Percentiles rank a stretch among this genome's conserved stretches.
These are phyloP conservation scores for Paracoccidioides brasiliensis DNA, from an alignment of 2,329 filamentous ascomycete genomes.

Conservation along the genomic window DNA sequence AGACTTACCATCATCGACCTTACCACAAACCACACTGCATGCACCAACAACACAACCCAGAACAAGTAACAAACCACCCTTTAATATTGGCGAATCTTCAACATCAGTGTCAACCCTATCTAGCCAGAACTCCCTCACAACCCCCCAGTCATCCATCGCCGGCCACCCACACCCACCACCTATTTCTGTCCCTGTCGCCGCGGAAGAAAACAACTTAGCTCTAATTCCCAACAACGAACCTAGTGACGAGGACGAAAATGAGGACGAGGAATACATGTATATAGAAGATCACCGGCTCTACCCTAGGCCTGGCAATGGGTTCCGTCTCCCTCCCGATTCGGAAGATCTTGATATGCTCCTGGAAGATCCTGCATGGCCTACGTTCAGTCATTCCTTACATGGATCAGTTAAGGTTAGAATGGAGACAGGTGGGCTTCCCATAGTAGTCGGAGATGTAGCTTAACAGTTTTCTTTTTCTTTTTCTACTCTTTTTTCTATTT, in stretches of 20 bases:
- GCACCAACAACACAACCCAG: conserved; percentile 4
- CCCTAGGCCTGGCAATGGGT: conserved; percentile 48
- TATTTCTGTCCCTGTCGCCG: neutral
- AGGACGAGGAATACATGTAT: conserved; percentile 34
- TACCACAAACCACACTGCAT: conserved; percentile 2
- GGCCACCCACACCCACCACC: conserved; percentile 10
- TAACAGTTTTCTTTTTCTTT: conserved; percentile 3
- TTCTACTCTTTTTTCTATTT: neutral
- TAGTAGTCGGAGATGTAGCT: conserved; percentile 8
- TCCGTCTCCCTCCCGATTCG: conserved; percentile 43
- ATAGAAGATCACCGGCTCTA: conserved; percentile 48
- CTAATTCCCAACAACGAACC: neutral
- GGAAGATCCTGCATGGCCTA: conserved; percentile 43
- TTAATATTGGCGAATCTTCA: conserved; percentile 7
- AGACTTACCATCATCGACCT: conserved; percentile 9
- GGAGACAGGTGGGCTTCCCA: conserved; percentile 2
- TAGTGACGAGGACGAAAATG: conserved; percentile 12
- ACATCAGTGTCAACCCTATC: conserved; percentile 2
- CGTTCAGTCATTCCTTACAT: conserved; percentile 41
- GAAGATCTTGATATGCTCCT: conserved; percentile 50
- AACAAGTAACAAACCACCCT: conserved; percentile 8
- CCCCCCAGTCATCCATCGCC: conserved; percentile 3
- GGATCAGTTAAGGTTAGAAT: conserved; percentile 13
- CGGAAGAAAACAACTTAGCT: neutral
- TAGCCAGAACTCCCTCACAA: conserved; percentile 1